Evolutionary conservation across 2,329 filamentous ascomycete species (phyloP).

Genomic region (Cercospora zeina): DNA sequence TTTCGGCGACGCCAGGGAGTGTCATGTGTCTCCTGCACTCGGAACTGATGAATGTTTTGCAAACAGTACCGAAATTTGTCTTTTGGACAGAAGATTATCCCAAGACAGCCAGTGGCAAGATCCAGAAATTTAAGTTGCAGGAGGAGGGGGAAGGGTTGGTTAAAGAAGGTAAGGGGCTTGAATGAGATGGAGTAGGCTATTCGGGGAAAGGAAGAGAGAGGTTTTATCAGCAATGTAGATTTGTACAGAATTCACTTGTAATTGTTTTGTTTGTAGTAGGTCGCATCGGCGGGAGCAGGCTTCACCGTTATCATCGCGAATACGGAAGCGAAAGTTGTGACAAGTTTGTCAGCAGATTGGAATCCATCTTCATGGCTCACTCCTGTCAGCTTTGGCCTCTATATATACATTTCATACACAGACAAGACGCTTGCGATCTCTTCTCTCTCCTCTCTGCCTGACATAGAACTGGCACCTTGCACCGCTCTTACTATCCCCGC

Average conservation of each 20-base stretch:
- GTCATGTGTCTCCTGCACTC: not conserved
- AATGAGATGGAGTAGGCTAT: not conserved
- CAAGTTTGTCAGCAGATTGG: not conserved
- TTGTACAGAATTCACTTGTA: not conserved
- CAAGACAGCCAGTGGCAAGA: slow-evolving; percentile 95
- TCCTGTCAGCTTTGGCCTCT: not conserved
- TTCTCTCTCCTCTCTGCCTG: not conserved
- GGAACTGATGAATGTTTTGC: not conserved
- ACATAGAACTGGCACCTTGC: not conserved
- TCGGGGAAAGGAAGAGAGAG: not conserved
- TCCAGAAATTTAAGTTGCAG: slow-evolving; percentile 86
- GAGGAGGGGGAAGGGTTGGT: slow-evolving; percentile 61
- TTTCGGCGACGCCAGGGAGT: too few relatives aligned
- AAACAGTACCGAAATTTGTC: slow-evolving; percentile 75
- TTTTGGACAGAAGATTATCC: slow-evolving; percentile 85
- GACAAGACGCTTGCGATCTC: not conserved
- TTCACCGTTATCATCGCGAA: not conserved
- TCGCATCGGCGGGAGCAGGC: not conserved
- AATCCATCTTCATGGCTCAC: not conserved
- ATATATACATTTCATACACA: not conserved
- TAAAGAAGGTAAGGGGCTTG: slow-evolving; percentile 41
- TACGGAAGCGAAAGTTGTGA: not conserved
- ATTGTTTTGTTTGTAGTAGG: not conserved
- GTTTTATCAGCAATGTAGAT: too few relatives aligned
- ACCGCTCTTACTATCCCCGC: not conserved